These are phyloP conservation scores for Coniochaeta pulveracea DNA, from an alignment of 2,329 filamentous ascomycete genomes.

Conservation along the genomic window DNA sequence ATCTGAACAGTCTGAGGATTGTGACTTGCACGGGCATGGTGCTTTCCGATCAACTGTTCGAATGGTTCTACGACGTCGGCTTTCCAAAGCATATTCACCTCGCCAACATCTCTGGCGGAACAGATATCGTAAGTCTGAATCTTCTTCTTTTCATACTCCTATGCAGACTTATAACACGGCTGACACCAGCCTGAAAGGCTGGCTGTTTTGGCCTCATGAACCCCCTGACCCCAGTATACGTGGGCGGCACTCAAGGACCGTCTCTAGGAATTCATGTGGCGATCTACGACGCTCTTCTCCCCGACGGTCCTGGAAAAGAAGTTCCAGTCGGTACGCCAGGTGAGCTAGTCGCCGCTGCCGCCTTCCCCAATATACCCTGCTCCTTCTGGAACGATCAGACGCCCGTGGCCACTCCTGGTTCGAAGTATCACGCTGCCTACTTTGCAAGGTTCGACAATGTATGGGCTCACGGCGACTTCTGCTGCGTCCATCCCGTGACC, in stretches of 20 bases:
- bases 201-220: conserved; percentile 55
- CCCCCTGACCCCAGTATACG: conserved; percentile 54
- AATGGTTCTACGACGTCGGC: conserved; percentile 64
- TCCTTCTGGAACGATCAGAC: conserved; percentile 48
- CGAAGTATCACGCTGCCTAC: conserved; percentile 48
- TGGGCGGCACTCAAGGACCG: conserved; percentile 39
- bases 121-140: conserved; percentile 49
- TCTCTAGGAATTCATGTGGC: conserved; percentile 37
- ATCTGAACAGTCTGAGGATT: conserved; percentile 47
- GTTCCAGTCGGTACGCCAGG: conserved; percentile 53
- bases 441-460: conserved; percentile 54
- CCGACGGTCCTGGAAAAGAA: conserved; percentile 29
- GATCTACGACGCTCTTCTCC: conserved; percentile 52
- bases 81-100: conserved; percentile 60
- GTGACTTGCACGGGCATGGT: conserved; percentile 77
- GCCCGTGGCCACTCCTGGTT: conserved; percentile 29
- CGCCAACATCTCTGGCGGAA: conserved; percentile 66
- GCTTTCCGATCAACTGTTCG: conserved; percentile 61
- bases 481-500: conserved; percentile 57
- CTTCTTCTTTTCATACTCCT: no score
- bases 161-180: not conserved
- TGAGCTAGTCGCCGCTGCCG: conserved; percentile 58
- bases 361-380: conserved; percentile 68
- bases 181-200: conserved; percentile 26
- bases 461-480: conserved; percentile 79